Percentiles rank a stretch among this genome's conserved stretches.
phyloP scores from a whole-genome alignment of 2,329 filamentous ascomycete genomes.

The Arthroderma sp. region DNA sequence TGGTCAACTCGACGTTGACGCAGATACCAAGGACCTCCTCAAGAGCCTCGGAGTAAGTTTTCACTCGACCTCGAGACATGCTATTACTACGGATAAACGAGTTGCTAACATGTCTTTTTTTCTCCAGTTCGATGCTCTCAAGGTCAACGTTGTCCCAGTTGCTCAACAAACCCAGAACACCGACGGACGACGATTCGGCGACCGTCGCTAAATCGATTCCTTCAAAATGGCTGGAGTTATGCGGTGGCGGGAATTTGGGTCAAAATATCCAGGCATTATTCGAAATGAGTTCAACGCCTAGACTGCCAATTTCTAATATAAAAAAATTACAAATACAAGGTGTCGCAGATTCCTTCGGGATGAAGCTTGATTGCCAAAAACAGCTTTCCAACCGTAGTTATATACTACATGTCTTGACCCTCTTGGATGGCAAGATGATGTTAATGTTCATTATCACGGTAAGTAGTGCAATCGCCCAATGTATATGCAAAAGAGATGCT shows the following conservation, averaged over 20 bases:
- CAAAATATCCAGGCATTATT: neutral
- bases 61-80: neutral
- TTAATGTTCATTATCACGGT: neutral
- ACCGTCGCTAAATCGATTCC: conserved; percentile 11
- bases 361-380: conserved; percentile 86
- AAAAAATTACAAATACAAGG: conserved; percentile 46
- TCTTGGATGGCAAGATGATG: neutral
- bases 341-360: conserved; percentile 80
- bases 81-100: too few species aligned
- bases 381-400: neutral
- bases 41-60: conserved; percentile 94
- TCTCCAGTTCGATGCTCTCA: conserved; percentile 81
- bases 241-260: conserved; percentile 4
- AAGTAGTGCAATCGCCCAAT: neutral
- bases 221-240: conserved; percentile 6
- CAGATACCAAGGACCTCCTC: conserved; percentile 96
- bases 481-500: neutral
- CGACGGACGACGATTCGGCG: conserved; percentile 69
- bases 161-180: conserved; percentile 65
- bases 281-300: neutral
- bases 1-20: conserved; percentile 87
- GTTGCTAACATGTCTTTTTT: neutral
- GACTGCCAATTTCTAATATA: conserved; percentile 13
- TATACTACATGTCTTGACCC: neutral
- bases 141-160: conserved; percentile 89